These are phyloP conservation scores for Castanea crenata DNA, from an alignment of 306 rosid genomes.

Conservation along the genomic window DNA sequence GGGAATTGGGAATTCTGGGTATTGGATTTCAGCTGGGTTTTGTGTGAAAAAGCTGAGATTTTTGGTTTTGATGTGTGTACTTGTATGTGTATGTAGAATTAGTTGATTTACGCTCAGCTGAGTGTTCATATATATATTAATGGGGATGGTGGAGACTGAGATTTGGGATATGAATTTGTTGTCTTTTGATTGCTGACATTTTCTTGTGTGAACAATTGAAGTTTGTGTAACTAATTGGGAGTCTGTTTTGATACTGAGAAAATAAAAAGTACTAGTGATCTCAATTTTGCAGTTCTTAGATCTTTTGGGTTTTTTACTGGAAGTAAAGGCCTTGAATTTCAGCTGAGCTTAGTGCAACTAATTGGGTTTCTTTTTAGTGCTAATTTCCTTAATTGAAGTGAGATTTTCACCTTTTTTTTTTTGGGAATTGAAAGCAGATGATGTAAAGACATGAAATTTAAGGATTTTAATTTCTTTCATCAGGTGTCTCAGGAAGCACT, in stretches of 20 bases:
- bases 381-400: background rate
- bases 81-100: background rate
- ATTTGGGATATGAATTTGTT: background rate
- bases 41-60: background rate
- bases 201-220: background rate
- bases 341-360: background rate
- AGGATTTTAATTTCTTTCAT: background rate
- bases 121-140: background rate
- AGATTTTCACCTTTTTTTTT: background rate
- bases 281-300: background rate
- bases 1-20: slow-evolving; percentile 1
- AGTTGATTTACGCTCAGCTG: background rate
- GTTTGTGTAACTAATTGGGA: background rate
- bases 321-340: background rate
- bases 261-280: background rate
- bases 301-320: slow-evolving; percentile 1
- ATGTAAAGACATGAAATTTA: background rate
- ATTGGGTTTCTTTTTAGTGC: background rate
- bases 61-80: background rate
- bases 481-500: background rate
- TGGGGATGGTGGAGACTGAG: background rate
- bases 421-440: background rate
- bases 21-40: background rate
- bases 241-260: background rate
- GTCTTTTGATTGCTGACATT: background rate